Percentiles rank a stretch among this genome's conserved stretches.
Conservation (phyloP, 2,329 filamentous ascomycete genomes). For the Fusarium foetens region DNA sequence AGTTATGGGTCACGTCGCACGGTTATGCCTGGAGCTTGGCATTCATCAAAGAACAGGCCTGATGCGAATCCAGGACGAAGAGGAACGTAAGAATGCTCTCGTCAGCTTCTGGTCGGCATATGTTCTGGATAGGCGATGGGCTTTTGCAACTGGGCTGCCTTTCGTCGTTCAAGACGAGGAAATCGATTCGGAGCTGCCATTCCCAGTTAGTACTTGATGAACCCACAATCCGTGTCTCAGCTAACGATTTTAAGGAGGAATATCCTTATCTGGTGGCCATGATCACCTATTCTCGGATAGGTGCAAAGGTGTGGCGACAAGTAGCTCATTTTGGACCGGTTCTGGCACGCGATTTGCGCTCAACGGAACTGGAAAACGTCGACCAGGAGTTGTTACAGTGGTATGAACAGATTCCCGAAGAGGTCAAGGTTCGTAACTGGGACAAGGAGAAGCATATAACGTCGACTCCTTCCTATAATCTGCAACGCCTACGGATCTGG, state of each 20-base stretch:
- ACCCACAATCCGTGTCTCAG: constrained; percentile 14
- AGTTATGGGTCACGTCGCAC: constrained; percentile 82
- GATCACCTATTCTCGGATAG: constrained; percentile 84
- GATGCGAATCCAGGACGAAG: constrained; percentile 72
- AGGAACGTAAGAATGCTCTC: constrained; percentile 73
- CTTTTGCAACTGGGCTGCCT: constrained; percentile 87
- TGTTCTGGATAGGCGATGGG: constrained; percentile 86
- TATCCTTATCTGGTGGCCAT: constrained; percentile 82
- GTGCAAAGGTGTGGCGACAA: constrained; percentile 86
- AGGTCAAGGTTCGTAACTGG: constrained; percentile 70
- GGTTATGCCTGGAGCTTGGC: constrained; percentile 83
- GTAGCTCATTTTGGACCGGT: constrained; percentile 74
- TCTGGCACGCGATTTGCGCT: constrained; percentile 71
- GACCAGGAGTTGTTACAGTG: constrained; percentile 88
- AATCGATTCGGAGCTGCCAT: constrained; percentile 81
- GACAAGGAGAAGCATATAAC: constrained; percentile 61
- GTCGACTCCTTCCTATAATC: constrained; percentile 69
- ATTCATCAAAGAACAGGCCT: constrained; percentile 84
- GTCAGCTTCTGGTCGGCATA: constrained; percentile 89
- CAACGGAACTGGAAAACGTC: constrained; percentile 80
- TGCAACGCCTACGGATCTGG: constrained; percentile 81
- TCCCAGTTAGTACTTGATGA: constrained; percentile 69
- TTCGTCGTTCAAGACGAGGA: constrained; percentile 88
- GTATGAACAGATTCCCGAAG: constrained; percentile 79
- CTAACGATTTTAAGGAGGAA: constrained; percentile 53